phyloP scores from a whole-genome alignment of 108 stramenopile genomes.

The Pseudonitzschia multiseries region DNA sequence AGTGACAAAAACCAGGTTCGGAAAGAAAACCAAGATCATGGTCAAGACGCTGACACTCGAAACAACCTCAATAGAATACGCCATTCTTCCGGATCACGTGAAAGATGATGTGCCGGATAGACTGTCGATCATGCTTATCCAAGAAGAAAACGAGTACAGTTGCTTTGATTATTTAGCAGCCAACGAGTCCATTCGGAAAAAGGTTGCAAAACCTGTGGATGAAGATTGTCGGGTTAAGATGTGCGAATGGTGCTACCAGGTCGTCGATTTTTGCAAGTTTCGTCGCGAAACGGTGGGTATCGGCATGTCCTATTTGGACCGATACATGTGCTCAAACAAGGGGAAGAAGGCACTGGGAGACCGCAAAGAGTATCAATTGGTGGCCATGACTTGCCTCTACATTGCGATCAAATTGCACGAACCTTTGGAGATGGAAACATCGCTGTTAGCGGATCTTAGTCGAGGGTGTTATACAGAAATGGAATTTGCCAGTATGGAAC shows the following conservation, averaged over 20 bases:
- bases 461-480: constrained; percentile 67
- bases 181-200: constrained; percentile 34
- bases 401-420: constrained; percentile 83
- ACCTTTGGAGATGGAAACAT: constrained; percentile 77
- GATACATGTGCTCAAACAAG: constrained; percentile 46
- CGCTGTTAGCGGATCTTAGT: constrained; percentile 65
- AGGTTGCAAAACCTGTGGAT: constrained; percentile 49
- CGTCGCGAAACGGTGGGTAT: constrained; percentile 69
- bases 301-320: constrained; percentile 73
- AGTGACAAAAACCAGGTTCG: background rate
- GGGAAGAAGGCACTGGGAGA: constrained; percentile 46
- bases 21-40: constrained; percentile 4
- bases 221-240: constrained; percentile 74
- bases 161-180: constrained; percentile 51
- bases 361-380: constrained; percentile 76
- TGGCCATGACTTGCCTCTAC: constrained; percentile 77
- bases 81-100: constrained; percentile 39
- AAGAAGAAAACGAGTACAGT: constrained; percentile 49
- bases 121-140: constrained; percentile 45
- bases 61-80: constrained; percentile 36
- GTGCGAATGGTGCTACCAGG: constrained; percentile 58
- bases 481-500: constrained; percentile 72
- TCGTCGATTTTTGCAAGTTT: constrained; percentile 66
- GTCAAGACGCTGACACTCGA: constrained; percentile 22
- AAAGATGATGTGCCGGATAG: constrained; percentile 47